Evolutionary conservation across 1,284 basidiomycete genomes (phyloP), one percentile per base, ranked within the genome.

Genomic region (Amylostereum areolatum): DNA sequence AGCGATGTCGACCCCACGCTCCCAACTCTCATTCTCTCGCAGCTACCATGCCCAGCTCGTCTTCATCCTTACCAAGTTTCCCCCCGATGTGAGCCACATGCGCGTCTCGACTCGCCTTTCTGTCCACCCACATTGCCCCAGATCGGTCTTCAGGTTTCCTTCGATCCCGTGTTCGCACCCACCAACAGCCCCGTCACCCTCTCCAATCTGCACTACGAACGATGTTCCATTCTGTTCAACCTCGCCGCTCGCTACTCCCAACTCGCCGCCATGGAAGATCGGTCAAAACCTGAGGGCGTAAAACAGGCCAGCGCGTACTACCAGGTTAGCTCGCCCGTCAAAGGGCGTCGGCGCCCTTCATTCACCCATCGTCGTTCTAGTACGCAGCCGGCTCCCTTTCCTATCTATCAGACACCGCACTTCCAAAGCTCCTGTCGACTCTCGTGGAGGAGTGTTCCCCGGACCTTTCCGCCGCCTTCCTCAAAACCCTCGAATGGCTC

Each of bases 41-140:
- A 95, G 92, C 50, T 97, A 97, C 62, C 85, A 95, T 57, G 90
- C 93, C 3, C 93, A 96, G 66, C 80, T 97, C 40, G 73, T 77
- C 2, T 92, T 87, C 55, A 78, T 94, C 28, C 68, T 89, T 39
- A 80, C 80, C 5, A 89, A 89, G 60, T 69, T 90, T 25, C 85
- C 88, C 11, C 65, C 75, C 9, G 77, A 89, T 60, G 84, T 87
- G 52, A 48, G 78, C 67, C 8, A 28, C 30, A 7, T 36, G 18
- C 27, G 31, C 36, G 46, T 18, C 4, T 46, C 2, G 40, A 45
- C 32, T 50, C 24, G 44, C 36, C 24, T 53, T 45, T 12, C 30
- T 39, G 2, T 43, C 30, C 6, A 30, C 34, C 11, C 40, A 39
- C 56, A 35, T 53, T 45, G 31, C 36, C 45, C 3, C 58, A 96